Base-by-base conservation (phyloP, 2,329 filamentous ascomycete genomes). In the Grosmannia huntii region DNA sequence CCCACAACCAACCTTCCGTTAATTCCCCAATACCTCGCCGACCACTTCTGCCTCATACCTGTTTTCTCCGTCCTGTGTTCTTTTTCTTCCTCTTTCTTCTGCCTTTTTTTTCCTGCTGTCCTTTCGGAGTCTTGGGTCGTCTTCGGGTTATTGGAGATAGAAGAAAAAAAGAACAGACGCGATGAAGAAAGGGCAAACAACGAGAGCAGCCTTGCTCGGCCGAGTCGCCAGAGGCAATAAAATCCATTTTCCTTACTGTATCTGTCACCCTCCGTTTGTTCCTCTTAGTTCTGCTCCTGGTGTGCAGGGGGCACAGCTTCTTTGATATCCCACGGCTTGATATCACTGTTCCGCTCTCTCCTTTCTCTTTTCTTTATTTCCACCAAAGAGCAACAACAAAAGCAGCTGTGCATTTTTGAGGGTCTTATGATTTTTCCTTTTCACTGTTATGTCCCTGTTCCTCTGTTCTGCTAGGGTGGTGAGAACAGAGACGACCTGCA, bases 141-240 rank as follows among this genome's bases (percentile, higher is more conserved):
- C 57, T 58, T 58, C 57, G 53, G 57, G 53, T 55, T 59, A 48
- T 59, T 59, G 50, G 53, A 59, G 53, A 59, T 55, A 56, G 53
- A 59, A 56, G 53, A 59, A 59, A 23, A 50, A 54, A 53, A 19
- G 53, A 57, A 11, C 48, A 49, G 49, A 59, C 49, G 38, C 53
- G 49, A 59, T 51, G 57, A 19, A 28, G 31, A 23, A 38, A 55
- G 33, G 41, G 23, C 21, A 46, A 44, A 38, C 19, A 56, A 41
- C 14, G 48, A 52, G 46, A 56, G 46, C 21, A 53, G n/a, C 25
- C n/a, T 25, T 55, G 25, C 53, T 55, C 41, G 53, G 53, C 41
- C 53, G 25, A 27, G 53, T 48, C 27, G 53, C 38, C 53, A 46
- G 53, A 38, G 53, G 55, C 55, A 56, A 50, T 56, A 50, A 50